Evolutionary conservation across 768 basidiomycete species (phyloP).

Genomic region (Leccinum subtestaceum): DNA sequence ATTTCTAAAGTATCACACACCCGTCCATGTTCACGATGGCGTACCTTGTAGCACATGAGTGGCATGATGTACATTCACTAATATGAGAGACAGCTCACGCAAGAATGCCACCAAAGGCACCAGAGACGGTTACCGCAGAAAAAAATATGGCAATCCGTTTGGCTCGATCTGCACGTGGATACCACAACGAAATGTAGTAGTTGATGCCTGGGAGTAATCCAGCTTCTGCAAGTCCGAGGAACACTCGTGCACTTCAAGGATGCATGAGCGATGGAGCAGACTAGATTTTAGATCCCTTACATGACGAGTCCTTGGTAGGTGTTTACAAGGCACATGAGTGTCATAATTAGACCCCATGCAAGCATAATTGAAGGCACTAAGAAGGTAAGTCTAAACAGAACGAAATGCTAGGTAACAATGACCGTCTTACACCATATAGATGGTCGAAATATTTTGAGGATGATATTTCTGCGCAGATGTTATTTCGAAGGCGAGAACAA

Average conservation of each 20-base stretch:
- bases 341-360: slow-evolving; percentile 39
- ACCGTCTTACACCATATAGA: slow-evolving; percentile 35
- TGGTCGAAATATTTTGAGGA: slow-evolving; percentile 34
- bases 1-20: slow-evolving; percentile 23
- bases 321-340: slow-evolving; percentile 38
- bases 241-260: slow-evolving; percentile 34
- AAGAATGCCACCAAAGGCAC: slow-evolving; percentile 45
- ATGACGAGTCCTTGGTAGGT: slow-evolving; percentile 28
- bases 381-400: slow-evolving; percentile 11
- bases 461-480: slow-evolving; percentile 31
- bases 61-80: not conserved
- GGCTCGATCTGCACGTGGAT: slow-evolving; percentile 56
- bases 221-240: slow-evolving; percentile 48
- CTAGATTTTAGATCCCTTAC: slow-evolving; percentile 21
- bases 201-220: slow-evolving; percentile 43
- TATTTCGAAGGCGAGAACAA: not conserved
- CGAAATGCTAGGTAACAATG: not conserved
- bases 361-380: slow-evolving; percentile 42
- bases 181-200: slow-evolving; percentile 56
- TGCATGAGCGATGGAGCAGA: not conserved
- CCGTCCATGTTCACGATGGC: slow-evolving; percentile 34
- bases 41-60: slow-evolving; percentile 28
- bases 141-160: slow-evolving; percentile 62
- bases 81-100: slow-evolving; percentile 33
- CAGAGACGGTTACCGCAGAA: slow-evolving; percentile 46